phyloP scores from a whole-genome alignment of 1,139 yeast species.

The Zygosaccharomyces sapae region DNA sequence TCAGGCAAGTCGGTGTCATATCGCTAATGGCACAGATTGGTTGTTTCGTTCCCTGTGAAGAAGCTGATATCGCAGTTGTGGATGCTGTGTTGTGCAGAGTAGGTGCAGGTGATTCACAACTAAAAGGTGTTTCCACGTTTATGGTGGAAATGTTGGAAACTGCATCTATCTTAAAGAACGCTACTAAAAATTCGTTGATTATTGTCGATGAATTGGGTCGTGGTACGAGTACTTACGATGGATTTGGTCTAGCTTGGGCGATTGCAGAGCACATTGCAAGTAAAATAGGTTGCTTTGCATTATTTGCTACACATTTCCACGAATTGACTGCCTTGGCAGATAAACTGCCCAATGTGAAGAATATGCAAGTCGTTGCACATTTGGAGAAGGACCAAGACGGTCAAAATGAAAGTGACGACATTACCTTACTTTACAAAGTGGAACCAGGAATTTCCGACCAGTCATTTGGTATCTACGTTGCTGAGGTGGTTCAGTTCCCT shows the following conservation, averaged over 20 bases:
- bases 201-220: slow-evolving; percentile 94
- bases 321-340: slow-evolving; percentile 79
- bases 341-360: slow-evolving; percentile 58
- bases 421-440: slow-evolving; percentile 83
- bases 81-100: slow-evolving; percentile 93
- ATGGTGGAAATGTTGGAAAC: slow-evolving; percentile 99
- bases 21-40: slow-evolving; percentile 91
- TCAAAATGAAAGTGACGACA: slow-evolving; percentile 51
- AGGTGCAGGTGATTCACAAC: slow-evolving; percentile 98
- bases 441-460: slow-evolving; percentile 91
- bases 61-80: slow-evolving; percentile 73
- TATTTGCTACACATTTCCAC: slow-evolving; percentile 97
- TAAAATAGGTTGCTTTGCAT: slow-evolving; percentile 67
- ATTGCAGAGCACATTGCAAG: slow-evolving; percentile 80
- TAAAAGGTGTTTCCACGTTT: slow-evolving; percentile 93
- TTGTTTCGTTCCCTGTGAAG: slow-evolving; percentile 75
- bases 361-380: slow-evolving; percentile 92
- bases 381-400: slow-evolving; percentile 45
- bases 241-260: slow-evolving; percentile 97
- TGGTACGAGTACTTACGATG: slow-evolving; percentile 96
- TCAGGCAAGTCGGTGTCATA: slow-evolving; percentile 86
- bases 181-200: slow-evolving; percentile 77
- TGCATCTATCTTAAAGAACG: slow-evolving; percentile 82
- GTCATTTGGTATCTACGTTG: slow-evolving; percentile 96
- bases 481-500: slow-evolving; percentile 92